A percentile compares a stretch with the other conserved stretches of the same genome.
phyloP scores from a whole-genome alignment of 176 grass and related monocot species.

The Carex pumila region DNA sequence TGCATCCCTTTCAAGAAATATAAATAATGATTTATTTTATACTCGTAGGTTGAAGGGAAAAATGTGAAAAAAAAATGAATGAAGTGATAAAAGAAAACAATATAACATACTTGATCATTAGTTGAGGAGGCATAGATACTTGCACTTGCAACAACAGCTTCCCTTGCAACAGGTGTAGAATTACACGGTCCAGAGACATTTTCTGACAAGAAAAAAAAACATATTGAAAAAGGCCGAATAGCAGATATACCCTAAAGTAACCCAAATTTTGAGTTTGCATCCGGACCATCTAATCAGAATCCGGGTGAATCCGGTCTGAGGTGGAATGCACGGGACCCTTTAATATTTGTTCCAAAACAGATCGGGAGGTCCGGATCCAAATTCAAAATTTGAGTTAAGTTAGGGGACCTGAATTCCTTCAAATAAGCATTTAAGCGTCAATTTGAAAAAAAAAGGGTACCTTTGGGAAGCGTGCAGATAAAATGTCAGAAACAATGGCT shows the following conservation, averaged over 20 bases:
- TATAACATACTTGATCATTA: constrained; percentile 60
- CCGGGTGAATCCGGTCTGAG: too few relatives aligned
- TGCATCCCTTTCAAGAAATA: constrained; percentile 53
- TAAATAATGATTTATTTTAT: constrained; percentile 1
- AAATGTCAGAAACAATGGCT: constrained; percentile 60
- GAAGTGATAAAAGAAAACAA: constrained; percentile 10
- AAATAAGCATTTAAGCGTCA: neutral
- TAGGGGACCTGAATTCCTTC: neutral
- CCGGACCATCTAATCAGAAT: too few relatives aligned
- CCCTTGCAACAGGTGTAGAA: constrained; percentile 75
- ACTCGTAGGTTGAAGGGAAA: neutral
- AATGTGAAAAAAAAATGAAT: neutral
- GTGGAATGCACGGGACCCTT: too few relatives aligned
- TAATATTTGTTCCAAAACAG: too few relatives aligned
- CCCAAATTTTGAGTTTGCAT: too few relatives aligned
- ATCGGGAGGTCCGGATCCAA: too few relatives aligned
- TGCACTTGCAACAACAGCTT: constrained; percentile 64
- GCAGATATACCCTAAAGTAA: neutral
- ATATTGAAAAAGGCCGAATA: neutral
- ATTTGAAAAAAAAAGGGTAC: constrained; percentile 26
- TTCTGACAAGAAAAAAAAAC: constrained; percentile 43
- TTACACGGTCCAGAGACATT: constrained; percentile 74
- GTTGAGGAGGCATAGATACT: constrained; percentile 65
- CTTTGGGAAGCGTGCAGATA: constrained; percentile 57
- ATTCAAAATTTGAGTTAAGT: too few relatives aligned